phyloP scores from a whole-genome alignment of 176 grass and related monocot genomes.

The Lolium rigidum region DNA sequence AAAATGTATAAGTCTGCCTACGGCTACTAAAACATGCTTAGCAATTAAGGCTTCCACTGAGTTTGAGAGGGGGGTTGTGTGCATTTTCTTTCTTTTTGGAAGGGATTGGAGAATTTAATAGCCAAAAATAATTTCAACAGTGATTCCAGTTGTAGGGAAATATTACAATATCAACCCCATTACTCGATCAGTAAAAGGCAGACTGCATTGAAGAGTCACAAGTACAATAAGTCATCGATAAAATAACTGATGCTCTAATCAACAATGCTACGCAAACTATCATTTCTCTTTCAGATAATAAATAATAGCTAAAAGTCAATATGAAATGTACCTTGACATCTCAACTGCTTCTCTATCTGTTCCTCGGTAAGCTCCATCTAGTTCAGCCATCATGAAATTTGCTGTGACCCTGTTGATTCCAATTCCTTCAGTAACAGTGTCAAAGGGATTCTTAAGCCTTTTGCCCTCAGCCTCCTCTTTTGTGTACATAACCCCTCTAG shows the following conservation, averaged over 20 bases:
- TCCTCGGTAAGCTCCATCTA: constrained; percentile 89
- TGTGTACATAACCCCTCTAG: constrained; percentile 93
- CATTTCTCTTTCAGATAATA: constrained; percentile 26
- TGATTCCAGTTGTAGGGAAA: constrained; percentile 14
- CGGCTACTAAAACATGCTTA: constrained; percentile 35
- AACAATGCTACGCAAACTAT: constrained; percentile 18
- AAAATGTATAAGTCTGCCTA: neutral
- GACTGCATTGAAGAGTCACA: neutral
- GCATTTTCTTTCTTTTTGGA: neutral
- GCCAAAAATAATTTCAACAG: constrained; percentile 17
- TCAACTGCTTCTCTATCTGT: constrained; percentile 91
- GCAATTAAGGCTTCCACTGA: neutral
- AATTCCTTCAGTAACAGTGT: constrained; percentile 97
- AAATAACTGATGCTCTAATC: neutral
- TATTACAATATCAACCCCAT: neutral
- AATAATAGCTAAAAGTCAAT: constrained; percentile 2
- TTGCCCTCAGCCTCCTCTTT: constrained; percentile 97
- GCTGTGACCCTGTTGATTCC: constrained; percentile 93
- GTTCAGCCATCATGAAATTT: constrained; percentile 91
- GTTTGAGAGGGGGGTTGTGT: neutral
- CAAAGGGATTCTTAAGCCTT: constrained; percentile 95
- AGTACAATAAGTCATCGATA: neutral
- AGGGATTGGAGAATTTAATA: neutral
- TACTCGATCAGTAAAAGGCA: constrained; percentile 20
- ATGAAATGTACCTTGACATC: constrained; percentile 81